Evolutionary conservation across 2,329 filamentous ascomycete species (phyloP), one percentile per base, ranked within the genome.

Genomic region (Paecilomyces dactylethromorphus): DNA sequence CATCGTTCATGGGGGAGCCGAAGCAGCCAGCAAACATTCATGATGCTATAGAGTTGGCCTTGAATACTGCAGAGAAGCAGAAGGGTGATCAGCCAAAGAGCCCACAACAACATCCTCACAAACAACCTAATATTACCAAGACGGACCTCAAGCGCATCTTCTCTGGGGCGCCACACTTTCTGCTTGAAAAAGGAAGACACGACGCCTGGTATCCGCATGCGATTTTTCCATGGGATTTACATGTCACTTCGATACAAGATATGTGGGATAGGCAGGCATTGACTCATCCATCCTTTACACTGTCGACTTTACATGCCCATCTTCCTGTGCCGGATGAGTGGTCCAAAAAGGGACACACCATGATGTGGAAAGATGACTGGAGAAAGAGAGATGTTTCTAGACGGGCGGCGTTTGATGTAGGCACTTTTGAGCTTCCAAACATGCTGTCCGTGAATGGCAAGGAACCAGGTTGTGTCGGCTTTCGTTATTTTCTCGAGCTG

Each of bases 391-490:
- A 65, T 33, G 66, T 66, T 2, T 61, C 63, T 12, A 77, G 69
- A 61, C 65, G 74, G 56, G 72, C 76, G 3, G 72, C 74, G 1
- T 78, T 78, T 57, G 76, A 79, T 50, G 62, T 78, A 2, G 76
- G 76, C 1, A 70, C 78, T 12, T 78, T 76, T 55, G 79, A 82
- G 63, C 69, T 79, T 1, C 79, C 79, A 0, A 81, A 78, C 58
- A 81, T 81, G 79, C 69, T 80, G 3, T 74, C 71, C 18, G 69
- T 73, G 13, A 75, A 76, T 21, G 79, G 78, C 6, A 70, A 71
- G 26, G 79, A 81, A 60, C 72, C 74, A 0, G 79, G 79, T 0
- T 79, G 78, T 1, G 66, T 80, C 11, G 78, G 79, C 0, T 75
- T 79, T 56, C 75, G 77, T 32, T 70, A 80, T 65, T 81, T 77